Conservation (phyloP, 163 green algal species). For the Chlorella variabilis region DNA sequence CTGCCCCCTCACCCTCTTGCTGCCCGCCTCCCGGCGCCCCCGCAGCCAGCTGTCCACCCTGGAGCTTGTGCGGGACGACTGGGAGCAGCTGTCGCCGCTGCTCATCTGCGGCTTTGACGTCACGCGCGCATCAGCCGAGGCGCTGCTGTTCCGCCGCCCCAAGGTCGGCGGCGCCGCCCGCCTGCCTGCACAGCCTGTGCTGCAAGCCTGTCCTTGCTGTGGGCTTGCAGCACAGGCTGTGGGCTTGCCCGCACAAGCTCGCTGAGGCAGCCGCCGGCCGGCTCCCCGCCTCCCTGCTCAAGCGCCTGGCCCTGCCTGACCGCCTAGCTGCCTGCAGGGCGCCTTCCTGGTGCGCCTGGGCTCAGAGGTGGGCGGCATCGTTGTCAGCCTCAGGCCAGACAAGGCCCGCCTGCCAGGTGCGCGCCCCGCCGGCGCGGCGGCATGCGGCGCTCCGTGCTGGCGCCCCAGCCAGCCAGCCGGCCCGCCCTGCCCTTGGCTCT, state of each 20-base stretch:
- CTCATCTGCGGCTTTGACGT: slow-evolving; percentile 18
- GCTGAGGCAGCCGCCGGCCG: no score
- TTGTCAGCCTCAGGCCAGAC: slow-evolving; percentile 13
- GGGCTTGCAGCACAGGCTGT: no score
- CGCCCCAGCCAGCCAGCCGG: no score
- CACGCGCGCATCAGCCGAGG: neutral
- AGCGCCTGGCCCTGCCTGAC: neutral
- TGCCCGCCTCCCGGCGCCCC: no score
- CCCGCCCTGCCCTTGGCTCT: no score
- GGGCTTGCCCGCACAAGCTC: no score
- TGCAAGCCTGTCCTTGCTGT: no score
- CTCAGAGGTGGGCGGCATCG: slow-evolving; percentile 19
- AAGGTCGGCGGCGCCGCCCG: neutral
- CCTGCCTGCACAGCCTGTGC: no score
- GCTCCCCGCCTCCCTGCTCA: neutral
- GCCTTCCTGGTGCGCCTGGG: slow-evolving; percentile 19
- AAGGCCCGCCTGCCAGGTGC: slow-evolving; percentile 4
- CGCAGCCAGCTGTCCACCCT: slow-evolving; percentile 26
- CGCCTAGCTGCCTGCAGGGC: slow-evolving; percentile 10
- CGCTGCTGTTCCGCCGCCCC: slow-evolving; percentile 31
- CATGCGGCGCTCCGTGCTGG: no score
- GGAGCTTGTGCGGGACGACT: neutral
- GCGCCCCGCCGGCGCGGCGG: neutral
- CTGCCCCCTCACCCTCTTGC: no score
- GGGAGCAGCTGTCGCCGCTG: slow-evolving; percentile 17